These are phyloP conservation scores for Musa schizocarpa DNA, from an alignment of 176 grass and related monocot genomes.

Conservation along the genomic window DNA sequence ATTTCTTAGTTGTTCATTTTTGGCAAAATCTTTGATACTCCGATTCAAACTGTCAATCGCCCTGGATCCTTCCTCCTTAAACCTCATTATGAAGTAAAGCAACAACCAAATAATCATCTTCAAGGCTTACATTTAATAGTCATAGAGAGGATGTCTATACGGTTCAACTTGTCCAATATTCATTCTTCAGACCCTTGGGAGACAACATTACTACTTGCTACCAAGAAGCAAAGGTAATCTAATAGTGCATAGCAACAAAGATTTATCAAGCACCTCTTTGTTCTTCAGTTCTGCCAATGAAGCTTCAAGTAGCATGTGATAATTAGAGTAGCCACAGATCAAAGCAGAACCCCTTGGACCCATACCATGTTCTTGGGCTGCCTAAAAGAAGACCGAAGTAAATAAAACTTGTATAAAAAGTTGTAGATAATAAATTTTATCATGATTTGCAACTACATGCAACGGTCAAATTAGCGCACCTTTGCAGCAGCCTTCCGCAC, in stretches of 20 bases:
- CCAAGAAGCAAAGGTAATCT: neutral
- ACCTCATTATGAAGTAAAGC: too few relatives aligned
- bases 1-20: too few relatives aligned
- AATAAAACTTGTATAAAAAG: neutral
- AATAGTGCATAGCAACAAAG: neutral
- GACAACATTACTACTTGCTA: too few relatives aligned
- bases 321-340: conserved; percentile 68
- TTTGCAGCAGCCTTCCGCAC: conserved; percentile 46
- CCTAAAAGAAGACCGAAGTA: conserved; percentile 29
- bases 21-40: too few relatives aligned
- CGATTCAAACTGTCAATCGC: too few relatives aligned
- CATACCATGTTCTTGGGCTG: conserved; percentile 70
- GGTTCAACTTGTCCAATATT: neutral
- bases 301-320: conserved; percentile 62
- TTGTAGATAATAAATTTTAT: neutral
- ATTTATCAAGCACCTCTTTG: conserved; percentile 41
- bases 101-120: too few relatives aligned
- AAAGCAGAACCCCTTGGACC: conserved; percentile 78
- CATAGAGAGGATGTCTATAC: too few relatives aligned
- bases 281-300: conserved; percentile 62
- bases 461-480: conserved; percentile 18
- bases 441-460: neutral
- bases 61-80: too few relatives aligned
- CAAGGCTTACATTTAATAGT: too few relatives aligned
- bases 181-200: neutral